A percentile compares a stretch with the other conserved stretches of the same genome.
Evolutionary conservation across 768 basidiomycete species (phyloP).

Genomic region (Leucocoprinus leucothites): DNA sequence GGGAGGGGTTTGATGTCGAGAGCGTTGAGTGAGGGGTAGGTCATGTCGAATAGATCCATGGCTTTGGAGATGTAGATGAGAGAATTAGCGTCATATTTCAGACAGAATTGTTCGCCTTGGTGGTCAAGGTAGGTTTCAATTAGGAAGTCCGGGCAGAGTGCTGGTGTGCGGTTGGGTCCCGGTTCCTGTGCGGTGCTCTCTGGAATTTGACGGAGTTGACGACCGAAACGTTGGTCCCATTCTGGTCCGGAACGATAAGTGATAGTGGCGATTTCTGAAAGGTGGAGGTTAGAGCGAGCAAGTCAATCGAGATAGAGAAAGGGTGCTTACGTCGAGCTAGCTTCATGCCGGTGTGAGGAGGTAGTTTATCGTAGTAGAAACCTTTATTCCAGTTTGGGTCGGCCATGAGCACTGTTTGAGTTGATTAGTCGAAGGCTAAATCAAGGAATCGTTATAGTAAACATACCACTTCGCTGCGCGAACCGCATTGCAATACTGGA

Average conservation of each 20-base stretch:
- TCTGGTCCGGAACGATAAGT: constrained; percentile 99
- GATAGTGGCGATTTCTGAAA: constrained; percentile 94
- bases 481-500: constrained; percentile 93
- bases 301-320: not conserved
- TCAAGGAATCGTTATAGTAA: constrained; percentile 21
- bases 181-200: constrained; percentile 26
- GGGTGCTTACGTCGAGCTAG: constrained; percentile 77
- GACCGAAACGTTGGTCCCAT: constrained; percentile 98
- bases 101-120: constrained; percentile 93
- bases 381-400: constrained; percentile 99
- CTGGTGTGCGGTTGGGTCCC: constrained; percentile 48
- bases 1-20: constrained; percentile 48
- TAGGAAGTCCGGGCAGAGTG: constrained; percentile 93
- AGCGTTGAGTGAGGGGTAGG: constrained; percentile 65
- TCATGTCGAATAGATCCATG: constrained; percentile 99
- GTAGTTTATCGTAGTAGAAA: constrained; percentile 94
- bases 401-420: constrained; percentile 84
- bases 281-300: not conserved
- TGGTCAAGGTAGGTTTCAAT: constrained; percentile 99
- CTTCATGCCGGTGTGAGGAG: constrained; percentile 98
- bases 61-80: constrained; percentile 98
- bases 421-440: not conserved
- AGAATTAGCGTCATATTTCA: constrained; percentile 99
- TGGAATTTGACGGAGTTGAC: constrained; percentile 54
- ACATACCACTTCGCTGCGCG: constrained; percentile 89